Evolutionary conservation across 2,329 filamentous ascomycete species (phyloP), one percentile per base, ranked within the genome.

Genomic region (Grosmannia serpens): DNA sequence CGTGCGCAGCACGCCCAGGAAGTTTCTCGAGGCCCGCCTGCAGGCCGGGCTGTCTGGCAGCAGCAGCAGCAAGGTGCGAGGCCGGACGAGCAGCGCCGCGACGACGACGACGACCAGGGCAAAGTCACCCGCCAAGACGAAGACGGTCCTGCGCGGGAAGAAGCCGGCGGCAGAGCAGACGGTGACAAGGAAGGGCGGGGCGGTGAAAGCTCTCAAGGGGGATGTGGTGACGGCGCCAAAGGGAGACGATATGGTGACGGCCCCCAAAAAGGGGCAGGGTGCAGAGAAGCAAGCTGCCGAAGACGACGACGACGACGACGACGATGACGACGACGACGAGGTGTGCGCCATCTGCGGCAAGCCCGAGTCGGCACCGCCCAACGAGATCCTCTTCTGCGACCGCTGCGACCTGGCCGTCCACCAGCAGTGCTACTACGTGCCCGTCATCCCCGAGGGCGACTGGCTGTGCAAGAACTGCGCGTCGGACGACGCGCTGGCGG

Each of bases 321-420:
- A 58, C 62, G 47, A 29, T 10, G 31, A 27, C 7, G 17, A 26
- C 20, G 77, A 82, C 51, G 80, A 82, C 22, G 79, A 82, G 58
- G 73, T 80, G 0, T 86, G 83, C 64, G 73, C 70, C 22, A 74
- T 86, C 41, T 86, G 83, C 67, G 73, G 71, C 44, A 78, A 78
- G 58, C 77, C 80, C 0, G 77, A 85, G 60, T 85, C 82, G 0
- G 73, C 77, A 41, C 70, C 75, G 2, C 79, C 79, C 1, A 86
- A 86, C 65, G 75, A 83, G 65, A 86, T 86, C 38, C 72, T 86
- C 10, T 77, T 86, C 41, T 86, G 83, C 69, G 83, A 86, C 63
- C 78, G 77, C 57, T 86, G 84, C 71, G 80, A 86, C 66, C 75
- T 77, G 68, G 79, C 80, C 1, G 80, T 81, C 49, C 83, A 86